These are phyloP conservation scores for Leptographium lundbergii DNA, from an alignment of 2,329 filamentous ascomycete genomes.

Conservation along the genomic window DNA sequence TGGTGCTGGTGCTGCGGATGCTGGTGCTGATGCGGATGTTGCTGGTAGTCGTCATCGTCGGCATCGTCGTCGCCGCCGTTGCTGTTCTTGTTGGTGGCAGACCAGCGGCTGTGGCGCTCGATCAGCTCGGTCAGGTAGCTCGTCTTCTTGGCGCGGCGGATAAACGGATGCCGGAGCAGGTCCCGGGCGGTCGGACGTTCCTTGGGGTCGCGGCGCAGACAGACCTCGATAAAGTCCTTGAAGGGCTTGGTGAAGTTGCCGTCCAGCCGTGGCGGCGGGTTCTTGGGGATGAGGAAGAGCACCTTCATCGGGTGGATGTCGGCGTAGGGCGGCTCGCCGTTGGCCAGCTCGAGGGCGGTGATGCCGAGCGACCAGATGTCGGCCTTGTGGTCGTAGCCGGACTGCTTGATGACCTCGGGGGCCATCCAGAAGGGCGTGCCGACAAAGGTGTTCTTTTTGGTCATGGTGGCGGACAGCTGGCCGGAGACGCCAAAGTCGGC, in stretches of 20 bases:
- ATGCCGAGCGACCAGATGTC: slow-evolving; percentile 97
- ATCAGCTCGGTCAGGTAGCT: slow-evolving; percentile 96
- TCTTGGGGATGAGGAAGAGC: slow-evolving; percentile 90
- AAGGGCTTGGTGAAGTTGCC: slow-evolving; percentile 73
- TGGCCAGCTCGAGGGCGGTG: slow-evolving; percentile 81
- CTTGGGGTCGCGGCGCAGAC: slow-evolving; percentile 76
- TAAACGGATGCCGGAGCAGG: slow-evolving; percentile 78
- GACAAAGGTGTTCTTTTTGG: slow-evolving; percentile 98
- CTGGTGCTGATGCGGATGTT: slow-evolving; percentile 38
- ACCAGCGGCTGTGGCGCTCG: slow-evolving; percentile 79
- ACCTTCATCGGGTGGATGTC: slow-evolving; percentile 99
- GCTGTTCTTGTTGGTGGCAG: slow-evolving; percentile 54
- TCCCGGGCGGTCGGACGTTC: slow-evolving; percentile 81
- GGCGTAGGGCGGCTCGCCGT: slow-evolving; percentile 85
- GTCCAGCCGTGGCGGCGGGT: slow-evolving; percentile 69
- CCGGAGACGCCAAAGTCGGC: slow-evolving; percentile 96
- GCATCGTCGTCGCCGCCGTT: slow-evolving; percentile 53
- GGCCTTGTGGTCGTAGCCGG: slow-evolving; percentile 93
- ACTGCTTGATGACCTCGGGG: slow-evolving; percentile 96
- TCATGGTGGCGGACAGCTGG: slow-evolving; percentile 94
- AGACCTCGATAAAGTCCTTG: slow-evolving; percentile 75
- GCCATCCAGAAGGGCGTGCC: slow-evolving; percentile 99
- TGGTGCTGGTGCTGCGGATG: slow-evolving; percentile 38
- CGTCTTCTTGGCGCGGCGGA: slow-evolving; percentile 84
- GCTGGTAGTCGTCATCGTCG: slow-evolving; percentile 46